Base-by-base conservation (phyloP, 306 rosid genomes). In the Cicer chorassanicum region DNA sequence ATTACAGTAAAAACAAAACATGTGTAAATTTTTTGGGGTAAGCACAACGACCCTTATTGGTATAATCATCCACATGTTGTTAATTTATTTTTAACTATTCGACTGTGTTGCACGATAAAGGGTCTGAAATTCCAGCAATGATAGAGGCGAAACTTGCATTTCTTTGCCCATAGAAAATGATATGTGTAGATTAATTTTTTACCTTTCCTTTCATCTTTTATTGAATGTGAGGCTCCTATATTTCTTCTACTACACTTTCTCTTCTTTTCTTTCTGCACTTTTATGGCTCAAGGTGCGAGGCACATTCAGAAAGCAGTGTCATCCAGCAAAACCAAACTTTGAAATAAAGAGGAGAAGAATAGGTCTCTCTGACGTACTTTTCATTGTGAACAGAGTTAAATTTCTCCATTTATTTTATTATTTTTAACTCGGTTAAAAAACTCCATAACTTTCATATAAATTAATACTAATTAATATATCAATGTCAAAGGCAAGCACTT, bases 281-380 rank as follows among this genome's bases (percentile, higher is more conserved):
- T 86, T 79, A 73, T 50, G 87, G 87, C 81, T 78, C 89, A 73
- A 80, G 67, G 80, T 78, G 89, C 85, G 87, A 83, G 85, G 85
- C 41, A 66, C 57, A 55, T 42, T 54, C 57, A 42, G 11, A 78
- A 53, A 67, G 48, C 49, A 75, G 63, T 71, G 80, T 74, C 44
- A 16, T 79, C 80, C 86, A 79, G 63, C 82, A 46, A 75, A 67
- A 72, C 74, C 72, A 65, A 43, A 81, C 80, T 82, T 81, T 68
- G 39, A 64, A 69, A 71, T 70, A 43, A 70, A 29, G 65, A 79
- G 18, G 44, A 29, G 24, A 34, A 16, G 15, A 36, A 75, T 42
- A 8, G 21, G 57, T 56, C 34, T 61, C 63, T 48, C 63, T 71
- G 9, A 2, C 9, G 13, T 78, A 70, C 86, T 78, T 78, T 82